Evolutionary conservation across 768 basidiomycete species (phyloP).

Genomic region (Clitopilus hobsonii): DNA sequence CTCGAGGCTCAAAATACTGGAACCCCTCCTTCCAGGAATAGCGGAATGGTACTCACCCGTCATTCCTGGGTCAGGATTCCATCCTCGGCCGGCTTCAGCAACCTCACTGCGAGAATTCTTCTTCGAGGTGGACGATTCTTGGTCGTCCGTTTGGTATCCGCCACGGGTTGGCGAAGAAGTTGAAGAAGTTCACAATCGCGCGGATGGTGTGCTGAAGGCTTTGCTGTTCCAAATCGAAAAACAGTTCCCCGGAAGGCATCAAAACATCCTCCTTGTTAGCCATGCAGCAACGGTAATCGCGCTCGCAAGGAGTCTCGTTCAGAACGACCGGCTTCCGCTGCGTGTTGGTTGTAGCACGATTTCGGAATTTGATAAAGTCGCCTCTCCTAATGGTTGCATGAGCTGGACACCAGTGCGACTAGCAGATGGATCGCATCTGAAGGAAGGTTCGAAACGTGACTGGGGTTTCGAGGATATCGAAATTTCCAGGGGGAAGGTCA

Average conservation of each 20-base stretch:
- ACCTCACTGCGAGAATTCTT: conserved; percentile 48
- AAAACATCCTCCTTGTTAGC: conserved; percentile 55
- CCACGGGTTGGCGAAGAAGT: conserved; percentile 72
- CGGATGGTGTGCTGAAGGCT: conserved; percentile 41
- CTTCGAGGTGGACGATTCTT: conserved; percentile 57
- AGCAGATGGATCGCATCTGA: conserved; percentile 55
- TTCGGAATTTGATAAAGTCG: conserved; percentile 45
- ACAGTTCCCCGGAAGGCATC: conserved; percentile 36
- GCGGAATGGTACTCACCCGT: conserved; percentile 82
- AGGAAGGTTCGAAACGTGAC: conserved; percentile 55
- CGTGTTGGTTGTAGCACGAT: conserved; percentile 76
- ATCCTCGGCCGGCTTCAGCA: conserved; percentile 68
- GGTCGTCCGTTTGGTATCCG: conserved; percentile 64
- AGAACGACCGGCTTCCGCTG: conserved; percentile 46
- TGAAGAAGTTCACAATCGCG: conserved; percentile 55
- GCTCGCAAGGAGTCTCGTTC: conserved; percentile 54
- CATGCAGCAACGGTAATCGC: conserved; percentile 77
- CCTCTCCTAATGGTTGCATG: not conserved
- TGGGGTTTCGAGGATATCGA: conserved; percentile 82
- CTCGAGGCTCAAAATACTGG: not conserved
- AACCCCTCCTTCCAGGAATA: conserved; percentile 37
- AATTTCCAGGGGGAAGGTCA: conserved; percentile 56
- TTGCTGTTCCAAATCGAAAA: conserved; percentile 50
- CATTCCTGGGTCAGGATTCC: conserved; percentile 59
- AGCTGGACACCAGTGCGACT: conserved; percentile 42